These are phyloP conservation scores for Lepiota subincarnata DNA, from an alignment of 768 basidiomycete species.

Conservation along the genomic window DNA sequence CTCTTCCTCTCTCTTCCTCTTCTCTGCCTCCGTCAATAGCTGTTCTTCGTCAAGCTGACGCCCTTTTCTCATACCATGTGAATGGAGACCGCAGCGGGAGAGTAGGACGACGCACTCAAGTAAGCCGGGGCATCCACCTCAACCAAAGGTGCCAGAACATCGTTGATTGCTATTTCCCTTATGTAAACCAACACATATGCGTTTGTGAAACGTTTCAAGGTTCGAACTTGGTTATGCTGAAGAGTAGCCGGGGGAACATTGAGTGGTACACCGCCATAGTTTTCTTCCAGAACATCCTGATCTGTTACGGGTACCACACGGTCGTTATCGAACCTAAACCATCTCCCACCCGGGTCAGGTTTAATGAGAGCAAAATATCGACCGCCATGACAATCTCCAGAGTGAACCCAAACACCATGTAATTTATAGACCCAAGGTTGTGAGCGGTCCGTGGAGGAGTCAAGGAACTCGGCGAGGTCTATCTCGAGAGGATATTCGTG, in stretches of 20 bases:
- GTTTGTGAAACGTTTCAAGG: constrained; percentile 98
- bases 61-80: constrained; percentile 42
- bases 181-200: constrained; percentile 99
- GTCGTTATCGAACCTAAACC: constrained; percentile 99
- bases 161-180: constrained; percentile 76
- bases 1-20: constrained; percentile 95
- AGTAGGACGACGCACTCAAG: constrained; percentile 58
- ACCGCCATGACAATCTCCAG: constrained; percentile 96
- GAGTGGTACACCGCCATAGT: constrained; percentile 90
- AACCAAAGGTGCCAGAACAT: constrained; percentile 84
- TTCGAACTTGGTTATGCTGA: constrained; percentile 86
- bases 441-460: constrained; percentile 75
- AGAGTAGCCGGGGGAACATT: constrained; percentile 71
- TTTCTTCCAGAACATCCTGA: constrained; percentile 97
- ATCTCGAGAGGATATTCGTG: constrained; percentile 99
- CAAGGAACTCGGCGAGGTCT: constrained; percentile 90
- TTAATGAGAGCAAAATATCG: constrained; percentile 99
- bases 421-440: constrained; percentile 92
- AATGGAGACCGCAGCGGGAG: not conserved
- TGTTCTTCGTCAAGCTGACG: constrained; percentile 93
- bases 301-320: constrained; percentile 98
- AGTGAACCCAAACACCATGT: constrained; percentile 96
- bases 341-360: constrained; percentile 89
- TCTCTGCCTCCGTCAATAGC: constrained; percentile 87
- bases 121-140: constrained; percentile 94